Conservation (phyloP, 23 red algal species). For the Gracilaria gracilis region DNA sequence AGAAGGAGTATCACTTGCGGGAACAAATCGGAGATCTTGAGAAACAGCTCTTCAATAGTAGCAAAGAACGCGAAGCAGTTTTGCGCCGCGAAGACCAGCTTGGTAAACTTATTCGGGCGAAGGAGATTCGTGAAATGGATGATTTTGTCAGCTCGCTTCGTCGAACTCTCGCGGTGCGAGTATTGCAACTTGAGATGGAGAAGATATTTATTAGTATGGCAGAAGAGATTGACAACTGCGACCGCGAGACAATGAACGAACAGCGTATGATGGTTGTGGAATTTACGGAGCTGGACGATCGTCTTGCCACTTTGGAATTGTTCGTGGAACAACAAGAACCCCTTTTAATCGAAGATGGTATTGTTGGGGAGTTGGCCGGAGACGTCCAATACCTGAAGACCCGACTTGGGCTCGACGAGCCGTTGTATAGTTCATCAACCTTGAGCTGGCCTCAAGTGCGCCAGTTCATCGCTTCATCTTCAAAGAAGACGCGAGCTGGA, state of each 20-base stretch:
- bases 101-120: constrained; percentile 89
- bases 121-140: constrained; percentile 93
- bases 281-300: constrained; percentile 79
- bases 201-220: constrained; percentile 80
- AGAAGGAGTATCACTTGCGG: constrained; percentile 49
- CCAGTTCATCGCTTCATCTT: constrained; percentile 71
- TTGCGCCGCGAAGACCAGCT: constrained; percentile 93
- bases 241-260: constrained; percentile 64
- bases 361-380: constrained; percentile 78
- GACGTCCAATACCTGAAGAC: constrained; percentile 90
- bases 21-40: constrained; percentile 86
- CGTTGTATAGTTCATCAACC: constrained; percentile 77
- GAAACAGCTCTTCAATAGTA: constrained; percentile 70
- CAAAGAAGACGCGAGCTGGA: constrained; percentile 78
- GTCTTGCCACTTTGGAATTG: constrained; percentile 74
- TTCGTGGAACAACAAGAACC: constrained; percentile 83
- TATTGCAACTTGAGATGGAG: constrained; percentile 94
- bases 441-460: constrained; percentile 77
- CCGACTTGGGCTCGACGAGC: constrained; percentile 86
- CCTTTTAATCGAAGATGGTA: constrained; percentile 89
- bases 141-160: constrained; percentile 88
- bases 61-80: constrained; percentile 83
- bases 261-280: constrained; percentile 89
- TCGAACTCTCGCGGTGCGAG: constrained; percentile 81
- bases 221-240: constrained; percentile 76